Conservation (phyloP, 768 basidiomycete genomes). For the Psilocybe subaeruginosa region DNA sequence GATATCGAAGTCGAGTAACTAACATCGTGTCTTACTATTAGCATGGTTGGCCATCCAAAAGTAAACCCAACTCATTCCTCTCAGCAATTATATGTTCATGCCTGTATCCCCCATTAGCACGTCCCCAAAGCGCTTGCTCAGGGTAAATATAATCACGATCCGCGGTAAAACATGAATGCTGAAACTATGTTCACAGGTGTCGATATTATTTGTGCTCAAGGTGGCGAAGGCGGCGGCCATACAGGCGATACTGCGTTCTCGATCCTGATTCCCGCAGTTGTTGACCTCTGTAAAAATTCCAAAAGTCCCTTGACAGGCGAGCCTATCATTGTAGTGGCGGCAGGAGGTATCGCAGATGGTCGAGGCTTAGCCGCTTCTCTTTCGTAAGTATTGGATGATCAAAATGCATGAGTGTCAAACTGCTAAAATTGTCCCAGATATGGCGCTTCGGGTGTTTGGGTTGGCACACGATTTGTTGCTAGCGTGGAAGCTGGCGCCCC, state of each 20-base stretch:
- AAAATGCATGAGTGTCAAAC: background rate
- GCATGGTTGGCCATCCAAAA: conserved; percentile 88
- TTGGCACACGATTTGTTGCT: conserved; percentile 86
- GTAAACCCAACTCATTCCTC: conserved; percentile 30
- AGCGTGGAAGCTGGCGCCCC: conserved; percentile 82
- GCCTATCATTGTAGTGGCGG: conserved; percentile 78
- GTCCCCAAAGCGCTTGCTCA: conserved; percentile 75
- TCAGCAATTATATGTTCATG: background rate
- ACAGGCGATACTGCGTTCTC: conserved; percentile 84
- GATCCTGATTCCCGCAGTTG: conserved; percentile 79
- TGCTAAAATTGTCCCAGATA: conserved; percentile 44
- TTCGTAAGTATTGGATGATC: conserved; percentile 42
- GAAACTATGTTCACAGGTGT: conserved; percentile 51
- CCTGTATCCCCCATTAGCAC: conserved; percentile 46
- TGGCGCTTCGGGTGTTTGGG: conserved; percentile 88
- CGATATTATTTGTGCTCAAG: conserved; percentile 88
- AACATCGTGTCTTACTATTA: conserved; percentile 26
- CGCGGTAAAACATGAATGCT: background rate
- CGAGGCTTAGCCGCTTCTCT: conserved; percentile 78
- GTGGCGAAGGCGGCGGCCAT: conserved; percentile 88
- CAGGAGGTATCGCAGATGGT: conserved; percentile 85
- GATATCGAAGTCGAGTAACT: background rate
- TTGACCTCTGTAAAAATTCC: conserved; percentile 72
- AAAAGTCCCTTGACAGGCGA: conserved; percentile 81
- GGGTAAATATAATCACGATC: conserved; percentile 36